A percentile compares a stretch with the other conserved stretches of the same genome.
Conservation (phyloP, 805 yeast genomes). For the Wickerhamiella brachini region DNA sequence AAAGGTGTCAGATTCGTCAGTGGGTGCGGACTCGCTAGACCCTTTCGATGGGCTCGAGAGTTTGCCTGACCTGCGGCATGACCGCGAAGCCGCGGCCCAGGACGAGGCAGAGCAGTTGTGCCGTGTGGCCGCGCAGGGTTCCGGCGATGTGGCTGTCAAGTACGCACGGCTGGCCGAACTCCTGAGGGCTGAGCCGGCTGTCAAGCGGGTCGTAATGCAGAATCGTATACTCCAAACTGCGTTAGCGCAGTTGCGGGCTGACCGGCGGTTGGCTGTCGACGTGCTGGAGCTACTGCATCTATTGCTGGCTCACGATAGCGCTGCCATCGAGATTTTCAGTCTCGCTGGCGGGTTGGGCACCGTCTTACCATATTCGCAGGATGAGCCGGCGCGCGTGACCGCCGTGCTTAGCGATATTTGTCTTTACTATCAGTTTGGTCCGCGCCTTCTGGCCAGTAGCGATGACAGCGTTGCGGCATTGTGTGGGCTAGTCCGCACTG, state of each 20-base stretch:
- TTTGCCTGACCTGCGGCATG: conserved; percentile 22
- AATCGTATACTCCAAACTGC: conserved; percentile 3
- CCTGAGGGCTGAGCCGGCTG: conserved; percentile 11
- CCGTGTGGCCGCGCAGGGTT: not conserved
- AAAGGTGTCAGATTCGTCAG: no score
- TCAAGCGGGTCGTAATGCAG: conserved; percentile 8
- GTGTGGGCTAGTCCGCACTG: not conserved
- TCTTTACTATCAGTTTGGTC: conserved; percentile 1
- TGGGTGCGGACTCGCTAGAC: no score
- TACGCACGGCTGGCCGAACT: conserved; percentile 15
- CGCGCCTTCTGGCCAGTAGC: conserved; percentile 1
- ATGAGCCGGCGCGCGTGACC: not conserved
- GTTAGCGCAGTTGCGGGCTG: not conserved
- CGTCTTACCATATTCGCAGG: conserved; percentile 2
- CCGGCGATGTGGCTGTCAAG: conserved; percentile 6
- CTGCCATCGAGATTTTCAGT: conserved; percentile 12
- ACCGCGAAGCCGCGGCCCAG: conserved; percentile 11
- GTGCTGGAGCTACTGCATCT: conserved; percentile 12
- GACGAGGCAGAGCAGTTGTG: conserved; percentile 14
- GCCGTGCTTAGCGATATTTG: not conserved
- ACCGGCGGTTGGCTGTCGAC: not conserved
- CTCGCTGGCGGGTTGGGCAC: conserved; percentile 17
- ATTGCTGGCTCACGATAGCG: conserved; percentile 7
- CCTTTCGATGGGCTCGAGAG: conserved; percentile 29
- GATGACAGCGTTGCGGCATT: not conserved